Conservation (phyloP, 768 basidiomycete species). For the Lactarius evosmus region DNA sequence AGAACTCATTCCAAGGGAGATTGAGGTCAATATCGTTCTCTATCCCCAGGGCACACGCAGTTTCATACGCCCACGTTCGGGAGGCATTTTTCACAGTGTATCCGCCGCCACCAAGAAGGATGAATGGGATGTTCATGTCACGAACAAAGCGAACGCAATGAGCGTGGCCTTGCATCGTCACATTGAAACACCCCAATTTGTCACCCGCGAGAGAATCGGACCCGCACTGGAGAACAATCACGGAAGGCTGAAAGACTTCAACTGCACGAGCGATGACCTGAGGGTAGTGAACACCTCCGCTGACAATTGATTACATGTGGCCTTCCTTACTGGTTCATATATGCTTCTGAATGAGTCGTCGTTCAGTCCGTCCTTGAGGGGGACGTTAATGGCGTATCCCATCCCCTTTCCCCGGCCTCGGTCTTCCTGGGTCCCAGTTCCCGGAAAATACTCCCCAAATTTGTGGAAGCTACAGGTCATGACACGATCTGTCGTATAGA, state of each 20-base stretch:
- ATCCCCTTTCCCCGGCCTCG: slow-evolving; percentile 79
- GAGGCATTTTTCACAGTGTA: slow-evolving; percentile 98
- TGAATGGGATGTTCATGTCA: slow-evolving; percentile 77
- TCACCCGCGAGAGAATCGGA: slow-evolving; percentile 95
- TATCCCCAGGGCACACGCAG: slow-evolving; percentile 88
- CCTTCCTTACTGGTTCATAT: slow-evolving; percentile 78
- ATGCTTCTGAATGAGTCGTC: slow-evolving; percentile 84
- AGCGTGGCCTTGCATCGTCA: slow-evolving; percentile 94
- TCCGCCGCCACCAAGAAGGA: slow-evolving; percentile 92
- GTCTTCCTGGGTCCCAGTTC: slow-evolving; percentile 84
- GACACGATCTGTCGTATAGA: slow-evolving; percentile 95
- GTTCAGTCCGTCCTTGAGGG: slow-evolving; percentile 89
- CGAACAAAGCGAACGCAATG: slow-evolving; percentile 86
- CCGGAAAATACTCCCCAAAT: slow-evolving; percentile 93
- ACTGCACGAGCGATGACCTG: slow-evolving; percentile 83
- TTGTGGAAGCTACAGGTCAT: slow-evolving; percentile 98
- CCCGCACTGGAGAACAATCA: slow-evolving; percentile 90
- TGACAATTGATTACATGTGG: neutral
- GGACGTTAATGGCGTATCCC: slow-evolving; percentile 90
- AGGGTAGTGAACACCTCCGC: neutral
- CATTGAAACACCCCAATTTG: slow-evolving; percentile 93
- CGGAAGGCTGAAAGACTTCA: slow-evolving; percentile 84
- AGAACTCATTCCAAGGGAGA: slow-evolving; percentile 83
- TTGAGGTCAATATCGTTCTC: slow-evolving; percentile 75
- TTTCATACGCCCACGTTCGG: slow-evolving; percentile 94